Evolutionary conservation across 371 early-diverging fungal species (phyloP).

Genomic region (Chytridiales sp.): DNA sequence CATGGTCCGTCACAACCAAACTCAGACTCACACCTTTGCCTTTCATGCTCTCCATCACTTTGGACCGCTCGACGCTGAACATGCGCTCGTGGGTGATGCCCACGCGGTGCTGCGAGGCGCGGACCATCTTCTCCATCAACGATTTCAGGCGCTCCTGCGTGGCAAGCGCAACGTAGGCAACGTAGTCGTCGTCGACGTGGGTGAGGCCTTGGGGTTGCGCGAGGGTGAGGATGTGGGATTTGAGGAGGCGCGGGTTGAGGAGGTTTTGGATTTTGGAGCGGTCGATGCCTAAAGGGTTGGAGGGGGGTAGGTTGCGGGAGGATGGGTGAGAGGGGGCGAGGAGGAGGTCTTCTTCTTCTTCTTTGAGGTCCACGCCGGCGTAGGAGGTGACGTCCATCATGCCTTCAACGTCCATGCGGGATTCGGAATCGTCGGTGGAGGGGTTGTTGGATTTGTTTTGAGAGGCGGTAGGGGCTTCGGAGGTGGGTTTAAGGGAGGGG

Average conservation of each 20-base stretch:
- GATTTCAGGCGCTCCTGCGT: conserved; percentile 65
- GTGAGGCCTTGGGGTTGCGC: conserved; percentile 31
- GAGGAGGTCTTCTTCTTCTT: conserved; percentile 37
- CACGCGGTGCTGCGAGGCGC: conserved; percentile 70
- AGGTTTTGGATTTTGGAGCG: conserved; percentile 54
- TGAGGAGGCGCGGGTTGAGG: conserved; percentile 41
- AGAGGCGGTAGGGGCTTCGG: too few species aligned
- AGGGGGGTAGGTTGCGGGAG: conserved; percentile 21
- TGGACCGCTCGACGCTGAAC: conserved; percentile 61
- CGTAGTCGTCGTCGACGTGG: conserved; percentile 61
- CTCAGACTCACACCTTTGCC: too few species aligned
- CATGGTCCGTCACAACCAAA: conserved; percentile 7
- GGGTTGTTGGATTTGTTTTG: too few species aligned
- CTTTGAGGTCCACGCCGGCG: conserved; percentile 78
- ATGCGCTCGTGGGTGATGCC: conserved; percentile 69
- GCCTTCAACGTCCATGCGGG: conserved; percentile 22
- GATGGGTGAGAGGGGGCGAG: conserved; percentile 8
- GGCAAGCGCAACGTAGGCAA: conserved; percentile 69
- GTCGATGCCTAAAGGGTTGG: conserved; percentile 37
- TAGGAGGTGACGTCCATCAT: conserved; percentile 84
- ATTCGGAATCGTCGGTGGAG: too few species aligned
- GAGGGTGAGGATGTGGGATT: conserved; percentile 1
- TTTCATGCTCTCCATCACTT: conserved; percentile 14
- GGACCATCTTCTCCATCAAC: conserved; percentile 66
- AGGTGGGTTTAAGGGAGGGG: too few species aligned